Base-by-base conservation (phyloP, 176 grass and related monocot species). In the Dactylis glomerata region DNA sequence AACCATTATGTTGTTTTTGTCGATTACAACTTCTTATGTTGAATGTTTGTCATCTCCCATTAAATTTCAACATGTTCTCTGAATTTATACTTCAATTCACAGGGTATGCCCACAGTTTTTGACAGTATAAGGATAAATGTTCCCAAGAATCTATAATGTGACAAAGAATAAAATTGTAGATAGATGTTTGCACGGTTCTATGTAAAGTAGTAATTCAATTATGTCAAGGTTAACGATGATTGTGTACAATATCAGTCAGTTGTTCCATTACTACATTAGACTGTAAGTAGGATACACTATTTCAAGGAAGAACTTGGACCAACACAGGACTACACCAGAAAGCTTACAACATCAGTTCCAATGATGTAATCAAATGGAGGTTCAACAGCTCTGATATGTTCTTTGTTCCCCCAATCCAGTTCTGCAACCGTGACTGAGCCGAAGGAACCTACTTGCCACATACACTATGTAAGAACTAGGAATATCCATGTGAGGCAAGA, bases 281-380 rank as follows among this genome's bases (percentile, higher is more conserved):
- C 22, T 66, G 3, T 8, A 67, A 79, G 30, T 67, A 58, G 1
- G 61, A 51, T 22, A 34, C 32, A 7, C 19, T 41, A 40, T 68
- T 49, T 61, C 16, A 58, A 10, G 31, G 22, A 32, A 13, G 5
- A 30, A 65, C 3, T 45, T 57, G 54, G 36, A 74, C 30, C 15
- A 68, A 81, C 54, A 34, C 5, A 82, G 79, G 26, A 1, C 28
- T 72, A 14, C 31, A 45, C 17, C 42, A 80, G 42, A 87, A 69
- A 64, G 86, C 95, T 90, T 95, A 98, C 95, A 83, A 98, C 87
- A 55, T 95, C 95, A 49, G 95, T 98, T n/a, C 92, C 95, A 78
- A 98, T 93, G 75, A 98, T 95, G 76, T 92, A 98, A 90, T 98
- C 95, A 78, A 98, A 98, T 56, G 95, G 95, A 66, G 95, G 95